Percentiles rank a stretch among this genome's conserved stretches.
Evolutionary conservation across 2,329 filamentous ascomycete genomes (phyloP).

Genomic region (Fusarium xyrophilum): DNA sequence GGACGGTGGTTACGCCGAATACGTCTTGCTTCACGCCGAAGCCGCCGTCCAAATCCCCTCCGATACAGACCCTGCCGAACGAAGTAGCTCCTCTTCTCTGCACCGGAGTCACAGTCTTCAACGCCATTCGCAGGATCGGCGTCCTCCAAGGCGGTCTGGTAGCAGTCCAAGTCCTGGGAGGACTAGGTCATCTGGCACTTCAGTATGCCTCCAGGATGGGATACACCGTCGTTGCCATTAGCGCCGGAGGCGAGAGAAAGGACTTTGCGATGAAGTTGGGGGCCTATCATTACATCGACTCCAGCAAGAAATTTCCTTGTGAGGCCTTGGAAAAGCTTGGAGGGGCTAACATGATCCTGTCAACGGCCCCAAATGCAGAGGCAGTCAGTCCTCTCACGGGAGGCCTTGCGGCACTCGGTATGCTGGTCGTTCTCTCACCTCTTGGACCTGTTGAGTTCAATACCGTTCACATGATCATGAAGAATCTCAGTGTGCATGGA

Average conservation of each 20-base stretch:
- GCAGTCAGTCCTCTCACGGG: conserved; percentile 59
- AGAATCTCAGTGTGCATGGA: conserved; percentile 67
- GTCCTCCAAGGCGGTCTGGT: conserved; percentile 59
- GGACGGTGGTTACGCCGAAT: conserved; percentile 73
- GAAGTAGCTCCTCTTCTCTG: conserved; percentile 67
- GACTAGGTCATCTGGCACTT: conserved; percentile 77
- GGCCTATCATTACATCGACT: conserved; percentile 56
- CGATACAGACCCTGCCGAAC: conserved; percentile 56
- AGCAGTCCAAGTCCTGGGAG: conserved; percentile 73
- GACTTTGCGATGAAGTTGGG: conserved; percentile 64
- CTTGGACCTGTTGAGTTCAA: conserved; percentile 55
- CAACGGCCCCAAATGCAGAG: conserved; percentile 67
- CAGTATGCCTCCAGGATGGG: conserved; percentile 80
- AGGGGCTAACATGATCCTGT: conserved; percentile 66
- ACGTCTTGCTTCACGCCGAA: conserved; percentile 65
- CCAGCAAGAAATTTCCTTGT: conserved; percentile 57
- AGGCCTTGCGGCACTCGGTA: conserved; percentile 62
- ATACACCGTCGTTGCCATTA: conserved; percentile 73
- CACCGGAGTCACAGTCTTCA: conserved; percentile 71
- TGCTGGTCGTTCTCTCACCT: conserved; percentile 61
- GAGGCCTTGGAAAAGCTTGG: conserved; percentile 62
- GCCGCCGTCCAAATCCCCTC: conserved; percentile 63
- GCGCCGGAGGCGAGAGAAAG: conserved; percentile 69
- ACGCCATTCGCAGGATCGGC: conserved; percentile 61
- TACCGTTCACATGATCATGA: conserved; percentile 50